Evolutionary conservation across 2,329 filamentous ascomycete species (phyloP).

Genomic region (Neurospora crassa): DNA sequence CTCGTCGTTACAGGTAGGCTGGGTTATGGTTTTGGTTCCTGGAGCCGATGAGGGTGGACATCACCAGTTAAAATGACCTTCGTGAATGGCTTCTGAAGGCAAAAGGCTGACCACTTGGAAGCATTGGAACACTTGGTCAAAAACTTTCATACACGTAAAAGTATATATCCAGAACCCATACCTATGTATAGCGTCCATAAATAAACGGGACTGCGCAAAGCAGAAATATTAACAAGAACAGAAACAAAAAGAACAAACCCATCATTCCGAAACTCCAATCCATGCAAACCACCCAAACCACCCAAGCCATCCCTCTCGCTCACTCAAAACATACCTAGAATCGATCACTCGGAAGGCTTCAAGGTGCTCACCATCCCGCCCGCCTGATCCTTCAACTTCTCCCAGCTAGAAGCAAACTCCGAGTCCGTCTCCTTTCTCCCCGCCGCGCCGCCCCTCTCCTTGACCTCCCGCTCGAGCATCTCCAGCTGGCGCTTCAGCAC

Average conservation of each 20-base stretch:
- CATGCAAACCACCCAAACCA: not conserved
- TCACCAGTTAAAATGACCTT: too few relatives aligned
- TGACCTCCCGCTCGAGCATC: conserved; percentile 32
- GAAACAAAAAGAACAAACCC: not conserved
- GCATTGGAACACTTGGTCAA: not conserved
- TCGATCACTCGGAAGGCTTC: not conserved
- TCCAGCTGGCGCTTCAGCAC: conserved; percentile 50
- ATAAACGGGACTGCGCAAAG: not conserved
- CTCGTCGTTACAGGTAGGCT: not conserved
- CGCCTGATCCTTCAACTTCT: conserved; percentile 7
- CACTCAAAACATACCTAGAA: not conserved
- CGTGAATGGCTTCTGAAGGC: too few relatives aligned
- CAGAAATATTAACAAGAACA: not conserved
- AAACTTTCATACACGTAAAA: not conserved
- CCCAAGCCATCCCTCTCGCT: not conserved
- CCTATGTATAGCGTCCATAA: fast-evolving
- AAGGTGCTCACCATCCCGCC: conserved; percentile 7
- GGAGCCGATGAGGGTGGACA: too few relatives aligned
- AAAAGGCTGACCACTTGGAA: not conserved
- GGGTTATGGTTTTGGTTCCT: not conserved
- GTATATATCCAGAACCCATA: not conserved
- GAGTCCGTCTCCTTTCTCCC: not conserved
- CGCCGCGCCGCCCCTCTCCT: not conserved
- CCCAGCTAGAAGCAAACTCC: not conserved
- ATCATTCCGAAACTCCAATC: not conserved